Base-by-base conservation (phyloP, 2,329 filamentous ascomycete species). In the Scedosporium apiospermum region DNA sequence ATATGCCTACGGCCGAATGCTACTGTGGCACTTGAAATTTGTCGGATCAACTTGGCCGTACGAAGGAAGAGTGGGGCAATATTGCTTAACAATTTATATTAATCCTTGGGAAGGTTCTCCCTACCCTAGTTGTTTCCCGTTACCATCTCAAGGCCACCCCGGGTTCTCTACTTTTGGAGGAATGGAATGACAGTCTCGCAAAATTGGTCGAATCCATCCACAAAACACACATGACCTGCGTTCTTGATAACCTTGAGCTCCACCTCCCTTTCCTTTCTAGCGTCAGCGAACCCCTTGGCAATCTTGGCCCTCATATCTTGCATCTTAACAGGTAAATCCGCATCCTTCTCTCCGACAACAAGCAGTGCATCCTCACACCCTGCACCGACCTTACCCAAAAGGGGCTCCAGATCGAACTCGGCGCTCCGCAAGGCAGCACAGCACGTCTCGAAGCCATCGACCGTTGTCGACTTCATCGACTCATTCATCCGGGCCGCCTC, bases 371-470 rank as follows among this genome's bases (percentile, higher is more conserved):
- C 69, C 16, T 75, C 68, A 1, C 76, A 72, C 16, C 70, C 69
- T 3, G 65, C 58, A 0, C 74, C 76, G 1, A 78, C 69, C 34
- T 70, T 68, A 0, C 61, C 62, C 7, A 72, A 70, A 3, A 75
- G 65, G n/a, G 73, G 74, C 2, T 72, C 69, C 16, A 78, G 65
- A 65, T 80, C 76, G 63, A 77, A 78, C 0, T 67, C 70, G 21
- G 68, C 38, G 63, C 71, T 73, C 12, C 69, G 64, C 21, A 79
- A 68, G 9, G 77, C 77, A 5, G 73, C 68, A 30, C 71, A 75
- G 57, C 76, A 79, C 3, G 76, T 70, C 65, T 76, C 75, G 59
- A 77, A 76, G 1, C 77, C 77, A 16, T 75, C 75, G 4, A 77
- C 41, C 6, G 67, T 74, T 0, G 76, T 77, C 14, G 66, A 68